These are phyloP conservation scores for Thermomucor indicae-seudaticae DNA, from an alignment of 371 early-diverging fungal species.

Conservation along the genomic window DNA sequence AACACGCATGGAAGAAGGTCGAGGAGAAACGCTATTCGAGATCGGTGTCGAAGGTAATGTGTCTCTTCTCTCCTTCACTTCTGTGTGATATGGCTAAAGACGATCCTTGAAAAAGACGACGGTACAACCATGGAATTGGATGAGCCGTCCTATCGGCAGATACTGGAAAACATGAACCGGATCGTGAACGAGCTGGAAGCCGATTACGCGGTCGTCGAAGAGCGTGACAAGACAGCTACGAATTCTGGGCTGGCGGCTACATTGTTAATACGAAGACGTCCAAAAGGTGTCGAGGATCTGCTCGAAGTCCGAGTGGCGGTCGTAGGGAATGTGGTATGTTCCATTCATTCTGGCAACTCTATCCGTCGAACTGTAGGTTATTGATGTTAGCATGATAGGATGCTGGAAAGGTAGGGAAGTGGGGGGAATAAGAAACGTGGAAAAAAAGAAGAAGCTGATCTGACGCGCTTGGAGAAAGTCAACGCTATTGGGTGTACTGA, in stretches of 20 bases:
- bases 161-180: conserved; percentile 39
- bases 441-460: not conserved
- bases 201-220: conserved; percentile 63
- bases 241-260: conserved; percentile 33
- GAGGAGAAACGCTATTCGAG: conserved; percentile 77
- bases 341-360: no score
- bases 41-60: conserved; percentile 70
- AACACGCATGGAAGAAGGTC: conserved; percentile 55
- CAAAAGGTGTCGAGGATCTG: conserved; percentile 69
- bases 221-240: conserved; percentile 5
- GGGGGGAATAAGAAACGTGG: not conserved
- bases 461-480: conserved; percentile 62
- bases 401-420: conserved; percentile 51
- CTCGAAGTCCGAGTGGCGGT: conserved; percentile 88
- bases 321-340: conserved; percentile 85
- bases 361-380: not conserved
- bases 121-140: conserved; percentile 66
- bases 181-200: conserved; percentile 51
- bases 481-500: conserved; percentile 87
- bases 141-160: conserved; percentile 51
- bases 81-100: no score
- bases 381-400: conserved; percentile 26
- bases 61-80: no score
- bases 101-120: no score
- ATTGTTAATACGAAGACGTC: conserved; percentile 68